Conservation (phyloP, 805 yeast genomes). For the Wickerhamomyces silvicola region DNA sequence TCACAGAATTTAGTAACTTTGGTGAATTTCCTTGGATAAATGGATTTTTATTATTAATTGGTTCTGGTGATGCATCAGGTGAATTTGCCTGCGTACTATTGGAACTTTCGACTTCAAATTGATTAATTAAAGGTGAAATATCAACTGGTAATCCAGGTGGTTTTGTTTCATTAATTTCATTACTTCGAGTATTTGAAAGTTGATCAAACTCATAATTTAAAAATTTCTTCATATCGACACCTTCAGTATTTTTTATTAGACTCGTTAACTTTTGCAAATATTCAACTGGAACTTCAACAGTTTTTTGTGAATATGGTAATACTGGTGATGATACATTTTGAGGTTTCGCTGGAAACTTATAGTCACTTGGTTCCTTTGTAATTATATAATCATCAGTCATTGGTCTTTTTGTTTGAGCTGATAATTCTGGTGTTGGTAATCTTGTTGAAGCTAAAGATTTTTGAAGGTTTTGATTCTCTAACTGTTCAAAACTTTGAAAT, state of each 20-base stretch:
- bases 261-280: constrained; percentile 19
- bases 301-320: constrained; percentile 6
- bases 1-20: neutral
- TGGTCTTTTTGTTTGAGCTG: constrained; percentile 4
- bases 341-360: constrained; percentile 43
- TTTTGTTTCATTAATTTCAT: neutral
- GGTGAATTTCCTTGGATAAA: neutral
- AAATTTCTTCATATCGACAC: constrained; percentile 16
- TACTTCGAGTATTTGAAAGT: neutral
- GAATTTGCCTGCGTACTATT: constrained; percentile 1
- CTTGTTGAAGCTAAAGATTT: neutral
- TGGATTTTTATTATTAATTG: constrained; percentile 1
- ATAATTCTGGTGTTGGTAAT: constrained; percentile 3
- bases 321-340: constrained; percentile 8
- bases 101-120: constrained; percentile 1
- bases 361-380: constrained; percentile 42
- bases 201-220: constrained; percentile 12
- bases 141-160: constrained; percentile 1
- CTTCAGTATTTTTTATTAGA: constrained; percentile 17
- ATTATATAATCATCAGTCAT: constrained; percentile 38
- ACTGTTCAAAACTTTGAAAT: constrained; percentile 13
- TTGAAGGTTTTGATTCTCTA: constrained; percentile 5
- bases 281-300: constrained; percentile 22
- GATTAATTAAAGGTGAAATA: constrained; percentile 1
- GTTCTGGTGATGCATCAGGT: constrained; percentile 1